phyloP scores from a whole-genome alignment of 352 stramenopile genomes.

The Pythium utonaiense region DNA sequence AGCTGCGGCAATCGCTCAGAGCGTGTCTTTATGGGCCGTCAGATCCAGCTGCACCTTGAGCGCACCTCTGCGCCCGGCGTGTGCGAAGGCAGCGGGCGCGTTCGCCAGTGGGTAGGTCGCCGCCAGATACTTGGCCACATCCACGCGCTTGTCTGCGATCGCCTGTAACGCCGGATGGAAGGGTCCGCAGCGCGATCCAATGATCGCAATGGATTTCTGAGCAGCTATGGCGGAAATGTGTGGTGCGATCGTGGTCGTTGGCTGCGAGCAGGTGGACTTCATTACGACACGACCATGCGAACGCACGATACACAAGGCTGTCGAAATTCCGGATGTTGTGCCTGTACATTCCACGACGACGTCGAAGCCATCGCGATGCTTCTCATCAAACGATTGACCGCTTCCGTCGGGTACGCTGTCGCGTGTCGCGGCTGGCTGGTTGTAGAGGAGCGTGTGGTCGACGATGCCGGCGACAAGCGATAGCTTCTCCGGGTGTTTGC shows the following conservation, averaged over 20 bases:
- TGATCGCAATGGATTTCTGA: conserved; percentile 43
- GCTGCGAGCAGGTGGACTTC: conserved; percentile 24
- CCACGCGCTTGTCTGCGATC: conserved; percentile 41
- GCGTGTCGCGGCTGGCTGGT: neutral
- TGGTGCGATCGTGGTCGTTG: conserved; percentile 6
- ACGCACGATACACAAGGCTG: conserved; percentile 40
- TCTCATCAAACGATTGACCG: conserved; percentile 1
- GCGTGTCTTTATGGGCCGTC: neutral
- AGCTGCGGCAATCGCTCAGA: neutral
- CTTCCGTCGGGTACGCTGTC: neutral
- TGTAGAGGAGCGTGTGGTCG: conserved; percentile 21
- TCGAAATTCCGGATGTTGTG: conserved; percentile 34
- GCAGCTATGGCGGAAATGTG: neutral
- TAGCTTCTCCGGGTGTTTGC: conserved; percentile 58
- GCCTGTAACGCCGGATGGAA: conserved; percentile 54
- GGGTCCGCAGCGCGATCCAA: conserved; percentile 66
- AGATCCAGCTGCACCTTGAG: conserved; percentile 68
- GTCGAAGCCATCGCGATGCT: conserved; percentile 33
- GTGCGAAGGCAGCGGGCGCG: conserved; percentile 39
- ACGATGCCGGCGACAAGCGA: conserved; percentile 47
- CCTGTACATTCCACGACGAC: conserved; percentile 69
- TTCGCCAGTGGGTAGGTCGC: conserved; percentile 57
- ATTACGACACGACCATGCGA: conserved; percentile 24
- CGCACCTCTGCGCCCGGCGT: conserved; percentile 41
- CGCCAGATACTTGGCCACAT: conserved; percentile 67